phyloP scores from a whole-genome alignment of 352 stramenopile genomes.

The Phytophthora ramorum region DNA sequence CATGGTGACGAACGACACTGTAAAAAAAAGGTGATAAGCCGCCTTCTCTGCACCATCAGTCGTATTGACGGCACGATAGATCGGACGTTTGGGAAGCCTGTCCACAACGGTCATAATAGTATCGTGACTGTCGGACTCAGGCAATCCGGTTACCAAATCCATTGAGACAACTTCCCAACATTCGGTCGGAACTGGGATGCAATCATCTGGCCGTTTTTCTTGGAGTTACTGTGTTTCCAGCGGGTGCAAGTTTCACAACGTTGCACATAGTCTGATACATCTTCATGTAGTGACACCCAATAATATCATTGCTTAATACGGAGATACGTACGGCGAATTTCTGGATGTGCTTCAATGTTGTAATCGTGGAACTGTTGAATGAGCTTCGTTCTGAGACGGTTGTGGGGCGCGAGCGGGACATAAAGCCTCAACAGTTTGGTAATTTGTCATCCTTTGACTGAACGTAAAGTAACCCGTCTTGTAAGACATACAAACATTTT shows the following conservation, averaged over 20 bases:
- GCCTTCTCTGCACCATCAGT: constrained; percentile 15
- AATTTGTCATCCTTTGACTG: too few species aligned
- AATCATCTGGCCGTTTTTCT: constrained; percentile 33
- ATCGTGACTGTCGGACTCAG: constrained; percentile 29
- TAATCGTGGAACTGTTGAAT: constrained; percentile 27
- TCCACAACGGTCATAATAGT: constrained; percentile 34
- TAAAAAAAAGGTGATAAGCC: constrained; percentile 9
- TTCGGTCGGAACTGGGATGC: constrained; percentile 26
- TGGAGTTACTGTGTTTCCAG: constrained; percentile 32
- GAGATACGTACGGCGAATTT: constrained; percentile 16
- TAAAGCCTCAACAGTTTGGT: not conserved
- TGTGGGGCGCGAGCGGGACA: not conserved
- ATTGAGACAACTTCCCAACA: constrained; percentile 36
- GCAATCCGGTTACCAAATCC: constrained; percentile 37
- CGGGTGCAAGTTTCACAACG: constrained; percentile 35
- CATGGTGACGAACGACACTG: constrained; percentile 14
- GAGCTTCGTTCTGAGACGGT: constrained; percentile 17
- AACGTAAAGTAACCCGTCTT: constrained; percentile 4
- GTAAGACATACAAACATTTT: not conserved
- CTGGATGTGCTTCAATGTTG: constrained; percentile 13
- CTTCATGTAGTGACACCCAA: constrained; percentile 1
- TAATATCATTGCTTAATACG: constrained; percentile 20
- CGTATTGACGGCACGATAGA: constrained; percentile 6
- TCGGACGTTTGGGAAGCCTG: constrained; percentile 32
- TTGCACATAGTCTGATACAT: constrained; percentile 25